Evolutionary conservation across 73 alveolate species (phyloP).

Genomic region (Paramecium octaurelia): DNA sequence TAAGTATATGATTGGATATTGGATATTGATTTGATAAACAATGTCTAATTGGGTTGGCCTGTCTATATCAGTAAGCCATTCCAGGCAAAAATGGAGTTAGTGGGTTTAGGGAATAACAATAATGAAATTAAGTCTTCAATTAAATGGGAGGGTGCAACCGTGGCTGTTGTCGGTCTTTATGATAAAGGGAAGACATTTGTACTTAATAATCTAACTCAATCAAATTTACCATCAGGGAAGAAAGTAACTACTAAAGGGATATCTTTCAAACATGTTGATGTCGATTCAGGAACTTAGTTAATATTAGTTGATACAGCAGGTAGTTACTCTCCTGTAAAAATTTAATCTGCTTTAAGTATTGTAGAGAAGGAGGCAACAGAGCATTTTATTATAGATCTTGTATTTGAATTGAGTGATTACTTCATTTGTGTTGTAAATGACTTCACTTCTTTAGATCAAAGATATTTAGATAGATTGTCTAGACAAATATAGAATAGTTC

Average conservation of each 20-base stretch:
- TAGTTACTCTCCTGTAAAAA: slow-evolving; percentile 52
- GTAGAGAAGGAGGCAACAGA: slow-evolving; percentile 58
- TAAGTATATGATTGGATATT: slow-evolving; percentile 62
- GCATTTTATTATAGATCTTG: slow-evolving; percentile 38
- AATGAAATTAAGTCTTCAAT: not conserved
- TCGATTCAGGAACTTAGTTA: slow-evolving; percentile 45
- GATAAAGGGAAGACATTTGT: slow-evolving; percentile 62
- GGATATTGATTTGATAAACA: slow-evolving; percentile 52
- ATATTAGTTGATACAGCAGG: slow-evolving; percentile 64
- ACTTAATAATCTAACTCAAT: slow-evolving; percentile 15
- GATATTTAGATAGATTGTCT: slow-evolving; percentile 46
- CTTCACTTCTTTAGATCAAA: slow-evolving; percentile 49
- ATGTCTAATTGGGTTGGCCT: slow-evolving; percentile 46
- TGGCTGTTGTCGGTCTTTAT: slow-evolving; percentile 54
- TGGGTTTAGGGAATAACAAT: not conserved
- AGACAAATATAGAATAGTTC: slow-evolving; percentile 15
- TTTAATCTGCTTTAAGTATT: not conserved
- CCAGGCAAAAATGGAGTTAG: not conserved
- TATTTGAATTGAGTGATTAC: slow-evolving; percentile 53
- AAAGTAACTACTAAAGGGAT: slow-evolving; percentile 58
- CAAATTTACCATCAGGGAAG: slow-evolving; percentile 49
- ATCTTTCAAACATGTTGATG: slow-evolving; percentile 51
- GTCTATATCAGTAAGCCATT: not conserved
- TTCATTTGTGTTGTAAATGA: slow-evolving; percentile 64
- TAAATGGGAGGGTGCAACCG: slow-evolving; percentile 51